Percentiles rank a stretch among this genome's conserved stretches.
phyloP scores from a whole-genome alignment of 1,284 basidiomycete genomes.

The Butyriboletus appendiculatus region DNA sequence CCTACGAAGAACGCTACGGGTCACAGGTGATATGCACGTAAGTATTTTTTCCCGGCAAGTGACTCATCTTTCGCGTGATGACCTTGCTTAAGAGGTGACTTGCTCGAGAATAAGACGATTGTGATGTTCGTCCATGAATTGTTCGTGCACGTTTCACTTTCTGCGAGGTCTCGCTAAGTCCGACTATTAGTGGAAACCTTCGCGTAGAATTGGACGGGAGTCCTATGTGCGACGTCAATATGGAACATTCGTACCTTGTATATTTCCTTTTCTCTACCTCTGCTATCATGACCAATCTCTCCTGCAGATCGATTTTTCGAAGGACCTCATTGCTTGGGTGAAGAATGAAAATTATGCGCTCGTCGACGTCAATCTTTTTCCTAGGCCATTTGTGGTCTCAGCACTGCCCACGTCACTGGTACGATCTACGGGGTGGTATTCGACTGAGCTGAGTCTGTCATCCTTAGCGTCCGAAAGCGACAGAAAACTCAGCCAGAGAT shows the following conservation, averaged over 20 bases:
- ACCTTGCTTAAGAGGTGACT: constrained; percentile 51
- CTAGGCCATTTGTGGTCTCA: constrained; percentile 53
- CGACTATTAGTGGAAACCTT: constrained; percentile 71
- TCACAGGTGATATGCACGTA: constrained; percentile 87
- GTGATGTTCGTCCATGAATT: constrained; percentile 91
- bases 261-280: constrained; percentile 10
- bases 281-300: constrained; percentile 2
- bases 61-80: constrained; percentile 1
- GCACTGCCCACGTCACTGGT: constrained; percentile 36
- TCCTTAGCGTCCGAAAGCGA: constrained; percentile 29
- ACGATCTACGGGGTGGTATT: constrained; percentile 8
- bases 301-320: constrained; percentile 81
- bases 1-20: constrained; percentile 68
- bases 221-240: constrained; percentile 68
- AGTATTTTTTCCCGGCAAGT: constrained; percentile 32
- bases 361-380: constrained; percentile 87
- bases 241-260: constrained; percentile 85
- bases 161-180: constrained; percentile 9
- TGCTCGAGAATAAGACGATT: constrained; percentile 68
- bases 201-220: constrained; percentile 77
- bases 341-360: constrained; percentile 65
- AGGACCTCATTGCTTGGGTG: constrained; percentile 79
- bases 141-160: constrained; percentile 47
- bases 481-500: constrained; percentile 43
- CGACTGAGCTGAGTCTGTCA: neutral